Evolutionary conservation across 495 filamentous ascomycete species (phyloP).

Genomic region (Emericellopsis terricola): DNA sequence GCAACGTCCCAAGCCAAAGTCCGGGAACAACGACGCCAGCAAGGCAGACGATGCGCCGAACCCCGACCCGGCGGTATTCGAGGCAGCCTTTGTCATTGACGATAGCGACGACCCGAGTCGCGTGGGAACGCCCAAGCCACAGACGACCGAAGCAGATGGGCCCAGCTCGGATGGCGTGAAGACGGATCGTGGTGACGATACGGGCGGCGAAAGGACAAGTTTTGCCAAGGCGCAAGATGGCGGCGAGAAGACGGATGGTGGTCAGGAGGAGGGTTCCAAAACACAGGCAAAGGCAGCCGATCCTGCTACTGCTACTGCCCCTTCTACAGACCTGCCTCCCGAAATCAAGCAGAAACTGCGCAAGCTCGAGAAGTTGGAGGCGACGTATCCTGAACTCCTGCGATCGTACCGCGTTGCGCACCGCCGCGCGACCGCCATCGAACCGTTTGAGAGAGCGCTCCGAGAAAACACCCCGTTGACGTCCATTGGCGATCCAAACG

Average conservation of each 20-base stretch:
- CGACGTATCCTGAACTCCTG: slow-evolving; percentile 72
- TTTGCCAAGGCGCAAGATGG: slow-evolving; percentile 2
- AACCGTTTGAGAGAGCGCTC: slow-evolving; percentile 79
- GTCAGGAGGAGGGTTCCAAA: slow-evolving; percentile 1
- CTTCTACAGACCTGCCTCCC: slow-evolving; percentile 43
- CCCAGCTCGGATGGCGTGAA: slow-evolving; percentile 11
- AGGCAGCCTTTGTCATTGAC: slow-evolving; percentile 64
- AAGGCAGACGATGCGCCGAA: slow-evolving; percentile 26
- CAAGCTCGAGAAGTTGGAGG: slow-evolving; percentile 73
- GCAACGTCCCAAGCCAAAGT: slow-evolving; percentile 24
- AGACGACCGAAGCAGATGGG: slow-evolving; percentile 9
- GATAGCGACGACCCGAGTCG: slow-evolving; percentile 43
- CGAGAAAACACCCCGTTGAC: slow-evolving; percentile 83
- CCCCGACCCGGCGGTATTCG: slow-evolving; percentile 73
- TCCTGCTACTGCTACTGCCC: background rate
- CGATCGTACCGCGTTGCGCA: slow-evolving; percentile 85
- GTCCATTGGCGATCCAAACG: slow-evolving; percentile 68
- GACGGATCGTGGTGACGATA: slow-evolving; percentile 9
- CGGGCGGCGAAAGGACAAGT: slow-evolving; percentile 1
- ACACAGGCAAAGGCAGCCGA: slow-evolving; percentile 1
- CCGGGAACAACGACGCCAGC: slow-evolving; percentile 21
- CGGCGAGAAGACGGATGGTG: slow-evolving; percentile 1
- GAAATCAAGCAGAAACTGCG: slow-evolving; percentile 54
- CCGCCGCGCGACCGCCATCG: slow-evolving; percentile 64
- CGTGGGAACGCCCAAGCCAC: slow-evolving; percentile 32